Evolutionary conservation across 805 yeast species (phyloP), one percentile per base, ranked within the genome.

Genomic region (Barnettozyma sp.): DNA sequence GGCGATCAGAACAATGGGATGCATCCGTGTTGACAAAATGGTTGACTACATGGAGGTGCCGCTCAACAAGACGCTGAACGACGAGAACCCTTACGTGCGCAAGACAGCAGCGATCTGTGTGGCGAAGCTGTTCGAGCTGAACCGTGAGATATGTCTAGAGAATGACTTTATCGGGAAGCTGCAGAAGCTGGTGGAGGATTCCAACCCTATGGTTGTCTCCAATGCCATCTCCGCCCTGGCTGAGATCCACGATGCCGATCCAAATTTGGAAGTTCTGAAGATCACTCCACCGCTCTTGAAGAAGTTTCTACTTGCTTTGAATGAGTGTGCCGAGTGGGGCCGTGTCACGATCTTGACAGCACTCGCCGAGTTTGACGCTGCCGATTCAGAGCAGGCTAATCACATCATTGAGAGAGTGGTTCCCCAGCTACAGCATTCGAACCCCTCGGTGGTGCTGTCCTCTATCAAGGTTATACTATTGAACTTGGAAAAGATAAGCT

Each of bases 251-350:
- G 82, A 76, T 40, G 63, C 77, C 57, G 82, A 78, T 44, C 73
- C 73, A 7, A 67, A 65, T 34, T 69, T 72, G 14, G 50, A 70
- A 21, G 68, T 70, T 21, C 58, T 76, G 41, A 57, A 57, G 14
- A 62, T 71, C 40, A 46, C 64, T 4, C 54, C 57, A 6, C 53
- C 59, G 5, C 53, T 73, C 66, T 36, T 78, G 34, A 66, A 71
- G 38, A 82, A 78, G 56, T 70, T 92, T 42, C 65, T 92, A 42
- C 66, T 78, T 47, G 94, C 96, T 11, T 67, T 92, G 45, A 90
- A 90, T 58, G 99, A 92, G 62, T 90, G 97, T 62, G 88, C 97
- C 0, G 99, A 92, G 63, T 92, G 99, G 99, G 98, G 98, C 9
- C 73, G 98, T 52, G 82, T 92, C 45, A 76, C 97, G 2, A 83